Base-by-base conservation (phyloP, 148 eudicot species). In the Diospyros lotus region DNA sequence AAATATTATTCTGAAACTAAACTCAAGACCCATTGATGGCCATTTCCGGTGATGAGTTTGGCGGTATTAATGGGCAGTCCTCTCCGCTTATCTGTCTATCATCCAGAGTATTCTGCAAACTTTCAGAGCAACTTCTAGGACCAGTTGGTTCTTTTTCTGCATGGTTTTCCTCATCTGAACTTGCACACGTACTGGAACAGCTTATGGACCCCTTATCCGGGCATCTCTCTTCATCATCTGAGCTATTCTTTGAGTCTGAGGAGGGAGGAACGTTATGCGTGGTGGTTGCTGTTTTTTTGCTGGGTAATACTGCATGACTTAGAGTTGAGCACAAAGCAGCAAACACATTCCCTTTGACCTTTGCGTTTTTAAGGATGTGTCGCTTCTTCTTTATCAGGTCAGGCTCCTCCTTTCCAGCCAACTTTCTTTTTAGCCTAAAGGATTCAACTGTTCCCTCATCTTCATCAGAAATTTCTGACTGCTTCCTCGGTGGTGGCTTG, bases 401-500 rank as follows among this genome's bases (percentile, higher is more conserved):
- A 46, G 83, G 79, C 77, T 90, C 96, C 48, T 86, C 94, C 73
- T 84, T 87, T 1, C 83, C 55, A 66, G 76, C 79, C 63, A 81
- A 76, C 80, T 88, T 96, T 53, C 97, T 79, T 80, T 96, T 96
- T 77, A 82, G 79, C 62, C 82, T 81, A 13, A 90, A 70, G 39
- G 89, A 64, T 54, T 86, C 93, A 4, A 86, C 79, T 41, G 76
- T 68, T 72, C 81, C 92, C 65, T 89, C 97, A 63, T 92, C 94
- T 56, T 73, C 94, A 68, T 89, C 93, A 74, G 89, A 80, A 58
- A 66, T 58, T 60, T 86, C 93, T 12, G 90, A 73, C 63, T 79
- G 88, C 68, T 83, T 89, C 75, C 78, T 83, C 42, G 94, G 99
- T 55, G 98, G 99, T 58, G 99, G 97, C 81, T 84, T 88, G 87